phyloP scores from a whole-genome alignment of 176 grass and related monocot species.

The Hyparrhenia diplandra region DNA sequence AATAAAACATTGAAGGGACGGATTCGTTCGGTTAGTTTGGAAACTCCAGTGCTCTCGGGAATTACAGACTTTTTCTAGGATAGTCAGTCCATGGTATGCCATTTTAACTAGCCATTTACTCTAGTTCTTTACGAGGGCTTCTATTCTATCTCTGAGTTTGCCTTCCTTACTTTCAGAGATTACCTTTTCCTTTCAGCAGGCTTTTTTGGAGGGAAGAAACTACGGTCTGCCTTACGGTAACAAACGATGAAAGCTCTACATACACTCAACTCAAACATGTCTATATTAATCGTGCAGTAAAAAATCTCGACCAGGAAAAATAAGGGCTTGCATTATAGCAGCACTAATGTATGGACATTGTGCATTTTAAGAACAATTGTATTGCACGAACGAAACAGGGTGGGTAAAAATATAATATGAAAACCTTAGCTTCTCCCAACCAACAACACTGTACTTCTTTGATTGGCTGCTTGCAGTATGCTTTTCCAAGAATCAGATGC shows the following conservation, averaged over 20 bases:
- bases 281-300: not conserved
- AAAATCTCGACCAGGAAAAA: not conserved
- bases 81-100: too few relatives aligned
- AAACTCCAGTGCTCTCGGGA: too few relatives aligned
- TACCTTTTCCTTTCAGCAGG: not conserved
- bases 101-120: too few relatives aligned
- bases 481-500: slow-evolving; percentile 35
- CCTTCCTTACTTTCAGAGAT: too few relatives aligned
- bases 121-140: too few relatives aligned
- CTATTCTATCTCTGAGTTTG: not conserved
- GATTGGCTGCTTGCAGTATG: slow-evolving; percentile 8
- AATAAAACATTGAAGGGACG: too few relatives aligned
- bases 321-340: too few relatives aligned
- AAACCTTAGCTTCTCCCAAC: not conserved
- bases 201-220: not conserved
- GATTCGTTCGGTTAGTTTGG: too few relatives aligned
- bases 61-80: too few relatives aligned
- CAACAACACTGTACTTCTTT: slow-evolving; percentile 2
- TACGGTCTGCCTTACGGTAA: not conserved
- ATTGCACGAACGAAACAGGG: not conserved
- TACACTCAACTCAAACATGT: too few relatives aligned
- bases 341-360: not conserved
- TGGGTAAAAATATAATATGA: not conserved
- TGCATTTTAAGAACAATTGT: not conserved
- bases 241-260: too few relatives aligned